Conservation (phyloP, 177 flowering plant genomes). For the Telopea speciosissima region DNA sequence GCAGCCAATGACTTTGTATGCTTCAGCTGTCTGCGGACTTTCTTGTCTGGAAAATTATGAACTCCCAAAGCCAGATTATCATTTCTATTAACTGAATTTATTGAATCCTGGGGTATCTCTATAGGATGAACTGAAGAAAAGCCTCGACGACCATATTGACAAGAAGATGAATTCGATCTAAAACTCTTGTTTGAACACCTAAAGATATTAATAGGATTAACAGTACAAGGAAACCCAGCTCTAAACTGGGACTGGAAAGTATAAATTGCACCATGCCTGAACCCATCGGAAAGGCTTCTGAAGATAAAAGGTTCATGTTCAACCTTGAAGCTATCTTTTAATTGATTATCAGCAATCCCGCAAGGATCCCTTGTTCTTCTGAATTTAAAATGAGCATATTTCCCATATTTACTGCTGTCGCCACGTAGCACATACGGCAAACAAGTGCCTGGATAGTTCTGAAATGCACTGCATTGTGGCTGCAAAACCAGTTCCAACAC, state of each 20-base stretch:
- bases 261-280: conserved; percentile 1
- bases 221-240: conserved; percentile 14
- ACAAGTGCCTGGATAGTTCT: conserved; percentile 17
- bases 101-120: conserved; percentile 11
- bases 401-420: conserved; percentile 13
- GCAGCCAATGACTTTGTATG: conserved; percentile 26
- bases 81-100: conserved; percentile 11
- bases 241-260: conserved; percentile 12
- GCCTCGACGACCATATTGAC: conserved; percentile 22
- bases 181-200: conserved; percentile 14
- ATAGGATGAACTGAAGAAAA: conserved; percentile 24
- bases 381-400: conserved; percentile 23
- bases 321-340: conserved; percentile 16
- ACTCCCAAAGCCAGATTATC: conserved; percentile 10
- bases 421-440: conserved; percentile 15
- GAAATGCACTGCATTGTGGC: conserved; percentile 37
- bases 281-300: conserved; percentile 16
- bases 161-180: conserved; percentile 13
- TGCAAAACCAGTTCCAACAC: conserved; percentile 11
- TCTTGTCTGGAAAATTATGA: conserved; percentile 8
- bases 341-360: conserved; percentile 7
- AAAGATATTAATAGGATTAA: conserved; percentile 11
- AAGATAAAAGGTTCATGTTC: conserved; percentile 10
- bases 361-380: conserved; percentile 18
- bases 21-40: conserved; percentile 20